Conservation (phyloP, 2,329 filamentous ascomycete genomes). For the Penicillium sp. region DNA sequence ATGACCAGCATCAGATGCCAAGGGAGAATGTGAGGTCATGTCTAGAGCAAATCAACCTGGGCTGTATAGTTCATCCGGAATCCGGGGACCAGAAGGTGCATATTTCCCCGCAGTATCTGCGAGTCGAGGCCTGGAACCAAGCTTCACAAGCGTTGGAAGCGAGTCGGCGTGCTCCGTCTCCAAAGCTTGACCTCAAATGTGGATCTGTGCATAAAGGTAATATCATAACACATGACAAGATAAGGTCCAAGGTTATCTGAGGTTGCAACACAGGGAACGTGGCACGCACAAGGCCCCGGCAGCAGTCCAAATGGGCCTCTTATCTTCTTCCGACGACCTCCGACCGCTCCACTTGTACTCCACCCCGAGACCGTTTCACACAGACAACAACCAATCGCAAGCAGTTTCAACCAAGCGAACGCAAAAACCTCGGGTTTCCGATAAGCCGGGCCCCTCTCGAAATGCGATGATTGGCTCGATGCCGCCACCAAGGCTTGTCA, state of each 20-base stretch:
- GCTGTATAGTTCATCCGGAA: background rate
- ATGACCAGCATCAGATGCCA: background rate
- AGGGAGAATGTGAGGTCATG: background rate
- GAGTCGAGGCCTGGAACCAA: background rate
- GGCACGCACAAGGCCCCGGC: no score
- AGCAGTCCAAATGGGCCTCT: constrained; percentile 3
- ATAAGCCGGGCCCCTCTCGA: constrained; percentile 16
- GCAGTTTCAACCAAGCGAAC: constrained; percentile 9
- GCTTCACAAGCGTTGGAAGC: constrained; percentile 2
- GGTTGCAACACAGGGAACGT: no score
- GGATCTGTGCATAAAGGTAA: no score
- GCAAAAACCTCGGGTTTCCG: constrained; percentile 15
- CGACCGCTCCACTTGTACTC: constrained; percentile 5
- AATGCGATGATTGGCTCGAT: background rate
- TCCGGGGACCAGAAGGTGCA: background rate
- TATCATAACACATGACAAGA: no score
- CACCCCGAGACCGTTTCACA: background rate
- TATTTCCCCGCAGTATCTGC: constrained; percentile 1
- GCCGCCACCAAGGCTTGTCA: constrained; percentile 15
- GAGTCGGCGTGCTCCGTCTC: constrained; percentile 18
- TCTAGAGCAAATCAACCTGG: background rate
- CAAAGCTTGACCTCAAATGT: constrained; percentile 6
- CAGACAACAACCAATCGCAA: constrained; percentile 5
- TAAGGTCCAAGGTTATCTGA: no score
- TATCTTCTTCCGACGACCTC: constrained; percentile 12